phyloP scores from a whole-genome alignment of 2,329 filamentous ascomycete species.

The Aspergillus fructus region DNA sequence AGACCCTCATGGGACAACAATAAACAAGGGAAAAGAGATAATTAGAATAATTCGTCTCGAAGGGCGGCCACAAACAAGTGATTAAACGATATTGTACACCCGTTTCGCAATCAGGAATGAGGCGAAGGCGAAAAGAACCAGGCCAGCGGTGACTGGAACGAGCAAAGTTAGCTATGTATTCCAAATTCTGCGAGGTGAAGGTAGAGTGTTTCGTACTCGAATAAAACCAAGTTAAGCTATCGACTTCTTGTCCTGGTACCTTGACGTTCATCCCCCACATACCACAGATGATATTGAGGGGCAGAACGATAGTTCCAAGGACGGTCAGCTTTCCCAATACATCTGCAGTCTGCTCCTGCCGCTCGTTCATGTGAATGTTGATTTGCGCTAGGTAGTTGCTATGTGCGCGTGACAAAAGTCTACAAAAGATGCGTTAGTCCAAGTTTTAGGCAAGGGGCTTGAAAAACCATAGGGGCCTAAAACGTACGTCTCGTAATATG shows the following conservation, averaged over 20 bases:
- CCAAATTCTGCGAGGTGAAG: neutral
- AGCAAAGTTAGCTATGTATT: constrained; percentile 4
- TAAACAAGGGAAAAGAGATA: neutral
- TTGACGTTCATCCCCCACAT: constrained; percentile 99
- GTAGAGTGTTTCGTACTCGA: constrained; percentile 43
- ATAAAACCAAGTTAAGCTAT: constrained; percentile 75
- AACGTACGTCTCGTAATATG: constrained; percentile 90
- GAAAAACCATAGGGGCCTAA: neutral
- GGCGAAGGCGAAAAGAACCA: constrained; percentile 74
- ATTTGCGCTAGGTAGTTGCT: constrained; percentile 99
- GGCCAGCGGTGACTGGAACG: constrained; percentile 62
- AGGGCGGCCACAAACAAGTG: neutral
- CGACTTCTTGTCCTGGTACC: constrained; percentile 86
- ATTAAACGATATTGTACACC: constrained; percentile 73
- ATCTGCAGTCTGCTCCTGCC: constrained; percentile 92
- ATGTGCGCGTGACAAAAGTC: constrained; percentile 85
- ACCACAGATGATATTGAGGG: constrained; percentile 98
- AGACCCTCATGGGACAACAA: constrained; percentile 5
- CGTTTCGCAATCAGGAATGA: constrained; percentile 83
- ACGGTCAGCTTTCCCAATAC: constrained; percentile 94
- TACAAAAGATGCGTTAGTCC: constrained; percentile 38
- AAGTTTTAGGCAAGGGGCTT: neutral
- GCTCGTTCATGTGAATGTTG: constrained; percentile 98
- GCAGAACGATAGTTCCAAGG: constrained; percentile 91
- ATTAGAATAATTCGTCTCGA: neutral